These are phyloP conservation scores for Tulasnella sp. DNA, from an alignment of 768 basidiomycete species.

Conservation along the genomic window DNA sequence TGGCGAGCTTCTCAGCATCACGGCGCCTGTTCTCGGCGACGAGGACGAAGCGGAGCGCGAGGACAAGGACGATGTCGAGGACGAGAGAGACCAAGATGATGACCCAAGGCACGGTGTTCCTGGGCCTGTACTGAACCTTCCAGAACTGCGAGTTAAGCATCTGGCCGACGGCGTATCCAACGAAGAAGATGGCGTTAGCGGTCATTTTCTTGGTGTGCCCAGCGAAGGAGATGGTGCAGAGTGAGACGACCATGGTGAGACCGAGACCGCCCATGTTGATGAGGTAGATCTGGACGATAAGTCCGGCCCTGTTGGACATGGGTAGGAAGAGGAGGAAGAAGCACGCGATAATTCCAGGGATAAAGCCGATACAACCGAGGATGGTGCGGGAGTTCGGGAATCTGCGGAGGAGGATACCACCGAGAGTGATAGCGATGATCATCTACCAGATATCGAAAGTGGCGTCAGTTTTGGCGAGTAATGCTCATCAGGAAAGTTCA, in stretches of 20 bases:
- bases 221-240: slow-evolving; percentile 6
- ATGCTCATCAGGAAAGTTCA: neutral
- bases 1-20: slow-evolving; percentile 12
- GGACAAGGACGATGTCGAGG: slow-evolving; percentile 11
- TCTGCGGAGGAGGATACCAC: neutral
- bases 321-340: slow-evolving; percentile 16
- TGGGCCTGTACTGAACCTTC: slow-evolving; percentile 17
- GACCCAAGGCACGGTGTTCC: slow-evolving; percentile 18
- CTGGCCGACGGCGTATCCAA: slow-evolving; percentile 17
- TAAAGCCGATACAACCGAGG: slow-evolving; percentile 10
- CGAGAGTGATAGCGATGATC: slow-evolving; percentile 11
- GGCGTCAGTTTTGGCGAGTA: neutral
- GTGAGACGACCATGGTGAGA: slow-evolving; percentile 10
- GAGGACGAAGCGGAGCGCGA: slow-evolving; percentile 15
- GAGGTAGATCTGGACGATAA: slow-evolving; percentile 13
- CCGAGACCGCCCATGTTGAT: slow-evolving; percentile 8
- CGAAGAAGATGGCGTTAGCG: slow-evolving; percentile 17
- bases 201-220: slow-evolving; percentile 18
- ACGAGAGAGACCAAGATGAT: slow-evolving; percentile 11
- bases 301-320: slow-evolving; percentile 12
- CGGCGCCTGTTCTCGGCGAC: slow-evolving; percentile 19
- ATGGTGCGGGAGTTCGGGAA: slow-evolving; percentile 8
- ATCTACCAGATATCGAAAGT: slow-evolving; percentile 2
- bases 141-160: slow-evolving; percentile 18
- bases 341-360: slow-evolving; percentile 9